Evolutionary conservation across 176 grass and related monocot genomes (phyloP), one percentile per base, ranked within the genome.

Genomic region (Luzula sylvatica): DNA sequence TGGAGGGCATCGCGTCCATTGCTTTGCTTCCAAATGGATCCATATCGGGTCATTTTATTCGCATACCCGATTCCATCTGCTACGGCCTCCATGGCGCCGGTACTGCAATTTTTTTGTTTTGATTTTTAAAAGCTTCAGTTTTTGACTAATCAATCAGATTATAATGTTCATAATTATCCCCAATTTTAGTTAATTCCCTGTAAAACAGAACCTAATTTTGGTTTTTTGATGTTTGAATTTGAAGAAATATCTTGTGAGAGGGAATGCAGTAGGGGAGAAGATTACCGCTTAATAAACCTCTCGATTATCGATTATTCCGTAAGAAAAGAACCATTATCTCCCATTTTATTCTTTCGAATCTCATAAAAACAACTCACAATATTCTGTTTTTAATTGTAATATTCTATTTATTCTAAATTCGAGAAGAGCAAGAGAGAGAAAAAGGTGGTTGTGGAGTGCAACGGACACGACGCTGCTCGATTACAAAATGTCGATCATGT

Each of bases 1-100:
- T 96, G 84, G 80, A 89, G 61, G 90, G 90, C n/a, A 70, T 96
- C 23, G 81, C 90, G 8, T 96, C 90, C 67, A 89, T 95, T 53
- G 90, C 74, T n/a, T 38, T 95, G 70, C 74, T 95, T 26, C 80
- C 74, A 5, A 73, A 76, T 45, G 90, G 90, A 16, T 65, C 74
- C 29, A 85, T 96, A 65, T 96, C 90, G 48, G 84, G 90, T 1
- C 90, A 96, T 65, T 89, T 96, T 78, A 88, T 95, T 38, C 67
- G 77, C n/a, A 67, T 89, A 16, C 80, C 77, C 3, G 67, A 76
- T n/a, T 82, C 83, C 48, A 50, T 75, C 59, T 96, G 84, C 71
- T 96, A 86, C 41, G 90, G 90, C n/a, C 81, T 96, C 24, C 90
- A 96, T 0, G 90, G 90, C 68, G 88, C 74, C 15, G 77, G 81